phyloP scores from a whole-genome alignment of 176 grass and related monocot species.

The Triticum timopheevii region DNA sequence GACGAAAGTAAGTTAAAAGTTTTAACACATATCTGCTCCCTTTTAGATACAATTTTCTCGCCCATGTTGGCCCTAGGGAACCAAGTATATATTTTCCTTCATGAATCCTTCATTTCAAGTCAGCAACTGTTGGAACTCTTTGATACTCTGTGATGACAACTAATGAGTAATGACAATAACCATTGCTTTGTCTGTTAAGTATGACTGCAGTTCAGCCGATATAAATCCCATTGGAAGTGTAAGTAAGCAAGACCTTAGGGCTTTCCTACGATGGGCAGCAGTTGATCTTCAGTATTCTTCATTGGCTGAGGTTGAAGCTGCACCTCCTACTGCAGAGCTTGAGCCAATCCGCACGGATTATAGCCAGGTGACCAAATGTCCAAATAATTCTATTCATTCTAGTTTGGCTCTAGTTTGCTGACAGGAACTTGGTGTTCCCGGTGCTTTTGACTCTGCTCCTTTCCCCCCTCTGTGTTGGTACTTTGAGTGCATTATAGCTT shows the following conservation, averaged over 20 bases:
- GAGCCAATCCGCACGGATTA: conserved; percentile 88
- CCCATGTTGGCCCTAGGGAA: neutral
- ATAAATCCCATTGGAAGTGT: conserved; percentile 98
- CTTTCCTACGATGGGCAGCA: conserved; percentile 88
- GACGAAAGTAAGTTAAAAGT: conserved; percentile 67
- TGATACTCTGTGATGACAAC: neutral
- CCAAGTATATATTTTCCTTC: neutral
- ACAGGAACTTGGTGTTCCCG: neutral
- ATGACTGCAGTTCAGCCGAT: conserved; percentile 98
- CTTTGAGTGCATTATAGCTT: neutral
- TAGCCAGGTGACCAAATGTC: conserved; percentile 56
- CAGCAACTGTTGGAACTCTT: neutral
- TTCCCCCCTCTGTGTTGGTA: neutral
- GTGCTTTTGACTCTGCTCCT: neutral
- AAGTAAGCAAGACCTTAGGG: conserved; percentile 90
- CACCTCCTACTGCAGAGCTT: conserved; percentile 94
- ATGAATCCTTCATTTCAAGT: neutral
- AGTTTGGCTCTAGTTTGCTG: neutral
- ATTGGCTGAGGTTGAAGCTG: conserved; percentile 91
- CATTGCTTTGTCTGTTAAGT: conserved; percentile 45
- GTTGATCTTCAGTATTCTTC: conserved; percentile 88
- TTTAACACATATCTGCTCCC: neutral
- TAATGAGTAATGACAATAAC: conserved; percentile 19
- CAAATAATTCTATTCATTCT: neutral
- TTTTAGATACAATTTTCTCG: neutral